Evolutionary conservation across 2,329 filamentous ascomycete genomes (phyloP).

Genomic region (Leptographium radiaticola): DNA sequence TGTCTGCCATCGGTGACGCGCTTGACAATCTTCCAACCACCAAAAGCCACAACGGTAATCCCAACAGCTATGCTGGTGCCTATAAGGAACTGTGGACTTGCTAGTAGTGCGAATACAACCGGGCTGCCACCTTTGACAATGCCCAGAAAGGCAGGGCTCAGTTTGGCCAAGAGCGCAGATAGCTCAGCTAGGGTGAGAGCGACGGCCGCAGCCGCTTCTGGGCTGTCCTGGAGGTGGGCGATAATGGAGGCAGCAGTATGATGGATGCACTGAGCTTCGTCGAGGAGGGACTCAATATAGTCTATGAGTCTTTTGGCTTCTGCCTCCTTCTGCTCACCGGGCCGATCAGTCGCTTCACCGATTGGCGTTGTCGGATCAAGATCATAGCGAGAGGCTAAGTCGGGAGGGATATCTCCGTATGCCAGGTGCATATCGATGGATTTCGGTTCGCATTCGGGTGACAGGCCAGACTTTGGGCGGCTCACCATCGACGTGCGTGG

Average conservation of each 20-base stretch:
- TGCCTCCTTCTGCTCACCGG: slow-evolving; percentile 35
- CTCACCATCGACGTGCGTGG: slow-evolving; percentile 19
- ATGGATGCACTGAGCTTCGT: slow-evolving; percentile 81
- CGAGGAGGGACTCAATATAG: slow-evolving; percentile 62
- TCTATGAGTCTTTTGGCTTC: slow-evolving; percentile 44
- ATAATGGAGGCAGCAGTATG: slow-evolving; percentile 77
- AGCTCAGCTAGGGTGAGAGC: slow-evolving; percentile 88
- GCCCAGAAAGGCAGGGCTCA: slow-evolving; percentile 67
- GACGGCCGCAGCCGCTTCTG: slow-evolving; percentile 86
- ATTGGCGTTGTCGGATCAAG: slow-evolving; percentile 21
- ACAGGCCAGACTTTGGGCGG: slow-evolving; percentile 27
- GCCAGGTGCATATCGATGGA: slow-evolving; percentile 83
- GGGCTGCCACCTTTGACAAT: slow-evolving; percentile 72
- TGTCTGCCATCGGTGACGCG: slow-evolving; percentile 43
- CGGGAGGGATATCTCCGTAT: slow-evolving; percentile 70
- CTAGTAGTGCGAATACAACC: slow-evolving; percentile 72
- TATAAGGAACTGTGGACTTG: slow-evolving; percentile 88
- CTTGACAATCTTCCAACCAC: slow-evolving; percentile 96
- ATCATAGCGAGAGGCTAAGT: slow-evolving; percentile 40
- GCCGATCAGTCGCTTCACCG: slow-evolving; percentile 14
- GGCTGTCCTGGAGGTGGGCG: slow-evolving; percentile 52
- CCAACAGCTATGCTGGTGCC: slow-evolving; percentile 80
- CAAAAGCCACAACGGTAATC: slow-evolving; percentile 90
- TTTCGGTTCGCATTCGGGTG: slow-evolving; percentile 21
- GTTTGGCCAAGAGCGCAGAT: slow-evolving; percentile 65